Percentiles rank a stretch among this genome's conserved stretches.
Evolutionary conservation across 2,329 filamentous ascomycete genomes (phyloP).

Genomic region (Eutypella sp.): DNA sequence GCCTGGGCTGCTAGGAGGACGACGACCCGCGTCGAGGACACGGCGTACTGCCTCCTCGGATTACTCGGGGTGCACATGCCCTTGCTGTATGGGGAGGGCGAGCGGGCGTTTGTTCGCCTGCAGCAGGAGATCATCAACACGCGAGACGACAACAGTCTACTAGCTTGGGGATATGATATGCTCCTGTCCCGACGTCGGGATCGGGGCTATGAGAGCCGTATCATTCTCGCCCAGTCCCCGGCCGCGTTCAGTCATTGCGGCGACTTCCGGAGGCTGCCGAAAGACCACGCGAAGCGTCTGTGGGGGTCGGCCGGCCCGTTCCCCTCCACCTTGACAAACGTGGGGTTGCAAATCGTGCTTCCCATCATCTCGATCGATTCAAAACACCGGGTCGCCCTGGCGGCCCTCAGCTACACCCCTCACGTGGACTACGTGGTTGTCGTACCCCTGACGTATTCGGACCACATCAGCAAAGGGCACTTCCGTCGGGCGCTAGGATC

Average conservation of each 20-base stretch:
- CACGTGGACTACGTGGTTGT: neutral
- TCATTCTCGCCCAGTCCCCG: neutral
- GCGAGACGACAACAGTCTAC: neutral
- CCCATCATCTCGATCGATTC: neutral
- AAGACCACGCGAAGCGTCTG: too few species aligned
- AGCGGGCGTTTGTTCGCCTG: neutral
- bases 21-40: neutral
- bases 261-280: neutral
- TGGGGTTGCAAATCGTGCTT: neutral
- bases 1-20: neutral
- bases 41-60: neutral
- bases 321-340: neutral
- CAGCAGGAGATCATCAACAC: neutral
- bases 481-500: neutral
- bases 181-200: neutral
- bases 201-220: neutral
- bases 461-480: neutral
- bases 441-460: neutral
- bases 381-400: neutral
- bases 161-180: neutral
- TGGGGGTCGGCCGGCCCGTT: neutral
- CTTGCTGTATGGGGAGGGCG: neutral
- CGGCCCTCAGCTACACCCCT: neutral
- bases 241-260: neutral
- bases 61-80: neutral